Conservation (phyloP, 352 stramenopile genomes). For the Phytophthora meadii region DNA sequence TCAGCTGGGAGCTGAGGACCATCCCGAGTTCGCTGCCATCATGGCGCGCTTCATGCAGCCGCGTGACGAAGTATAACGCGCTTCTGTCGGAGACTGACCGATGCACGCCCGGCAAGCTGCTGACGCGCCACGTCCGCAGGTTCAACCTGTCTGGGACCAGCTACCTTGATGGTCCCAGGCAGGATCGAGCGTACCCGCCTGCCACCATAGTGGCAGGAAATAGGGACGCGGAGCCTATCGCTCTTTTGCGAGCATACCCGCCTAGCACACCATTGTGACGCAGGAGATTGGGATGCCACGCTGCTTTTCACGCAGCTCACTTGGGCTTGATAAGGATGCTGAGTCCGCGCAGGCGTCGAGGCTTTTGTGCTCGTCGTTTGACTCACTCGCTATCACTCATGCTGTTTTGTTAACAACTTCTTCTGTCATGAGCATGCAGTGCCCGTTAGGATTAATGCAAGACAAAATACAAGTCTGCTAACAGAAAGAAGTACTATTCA, state of each 20-base stretch:
- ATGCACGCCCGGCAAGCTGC: conserved; percentile 29
- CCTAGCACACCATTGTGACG: conserved; percentile 15
- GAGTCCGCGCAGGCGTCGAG: conserved; percentile 34
- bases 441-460: conserved; percentile 17
- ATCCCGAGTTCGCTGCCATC: conserved; percentile 38
- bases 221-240: conserved; percentile 32
- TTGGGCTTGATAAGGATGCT: conserved; percentile 21
- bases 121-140: conserved; percentile 30
- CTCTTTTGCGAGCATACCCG: conserved; percentile 38
- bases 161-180: neutral
- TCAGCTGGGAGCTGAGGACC: conserved; percentile 30
- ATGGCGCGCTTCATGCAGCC: conserved; percentile 41
- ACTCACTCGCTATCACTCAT: conserved; percentile 13
- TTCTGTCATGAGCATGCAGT: conserved; percentile 12
- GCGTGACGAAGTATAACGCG: conserved; percentile 29
- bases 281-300: conserved; percentile 40
- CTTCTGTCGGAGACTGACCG: conserved; percentile 10
- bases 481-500: conserved; percentile 15
- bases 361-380: conserved; percentile 29
- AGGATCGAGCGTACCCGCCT: conserved; percentile 34
- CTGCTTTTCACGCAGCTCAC: conserved; percentile 38
- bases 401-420: conserved; percentile 2
- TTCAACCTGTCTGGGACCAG: conserved; percentile 9
- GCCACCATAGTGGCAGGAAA: conserved; percentile 28
- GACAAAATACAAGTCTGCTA: conserved; percentile 22